These are phyloP conservation scores for Penicillium ochrochloron DNA, from an alignment of 495 filamentous ascomycete species.

Conservation along the genomic window DNA sequence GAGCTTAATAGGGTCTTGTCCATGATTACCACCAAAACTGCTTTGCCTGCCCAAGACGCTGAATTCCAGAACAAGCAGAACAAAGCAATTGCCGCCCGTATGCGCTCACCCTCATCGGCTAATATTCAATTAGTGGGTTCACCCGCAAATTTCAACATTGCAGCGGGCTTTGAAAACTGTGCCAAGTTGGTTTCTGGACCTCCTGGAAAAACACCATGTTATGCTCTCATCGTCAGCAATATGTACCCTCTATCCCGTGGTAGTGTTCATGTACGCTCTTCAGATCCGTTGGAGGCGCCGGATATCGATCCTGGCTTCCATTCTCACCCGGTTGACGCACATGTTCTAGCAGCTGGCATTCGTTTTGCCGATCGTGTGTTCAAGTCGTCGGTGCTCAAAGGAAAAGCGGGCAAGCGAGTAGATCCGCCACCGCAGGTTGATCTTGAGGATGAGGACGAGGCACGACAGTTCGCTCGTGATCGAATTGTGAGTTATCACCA, in stretches of 20 bases:
- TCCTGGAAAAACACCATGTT: slow-evolving; percentile 5
- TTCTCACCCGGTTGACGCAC: slow-evolving; percentile 31
- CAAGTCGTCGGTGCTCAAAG: slow-evolving; percentile 4
- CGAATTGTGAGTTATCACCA: slow-evolving; percentile 22
- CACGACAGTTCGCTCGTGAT: slow-evolving; percentile 8
- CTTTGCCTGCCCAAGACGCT: not conserved
- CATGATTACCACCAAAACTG: not conserved
- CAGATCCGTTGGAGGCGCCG: slow-evolving; percentile 13
- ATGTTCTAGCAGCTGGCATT: slow-evolving; percentile 43
- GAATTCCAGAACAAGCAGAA: slow-evolving; percentile 13
- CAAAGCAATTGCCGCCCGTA: slow-evolving; percentile 8
- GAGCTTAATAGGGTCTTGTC: not conserved
- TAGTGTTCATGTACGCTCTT: slow-evolving; percentile 23
- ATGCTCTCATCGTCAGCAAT: slow-evolving; percentile 15
- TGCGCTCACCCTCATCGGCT: slow-evolving; percentile 3
- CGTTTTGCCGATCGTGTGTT: slow-evolving; percentile 42
- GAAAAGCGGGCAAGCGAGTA: slow-evolving; percentile 10
- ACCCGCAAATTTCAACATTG: slow-evolving; percentile 14
- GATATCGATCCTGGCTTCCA: slow-evolving; percentile 31
- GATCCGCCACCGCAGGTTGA: slow-evolving; percentile 8
- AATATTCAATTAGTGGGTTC: slow-evolving; percentile 13
- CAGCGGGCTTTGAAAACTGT: slow-evolving; percentile 10
- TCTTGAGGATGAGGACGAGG: not conserved
- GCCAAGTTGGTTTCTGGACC: slow-evolving; percentile 9
- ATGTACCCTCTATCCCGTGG: slow-evolving; percentile 31